A percentile compares a stretch with the other conserved stretches of the same genome.
phyloP scores from a whole-genome alignment of 306 rosid species.

The Glycine latifolia region DNA sequence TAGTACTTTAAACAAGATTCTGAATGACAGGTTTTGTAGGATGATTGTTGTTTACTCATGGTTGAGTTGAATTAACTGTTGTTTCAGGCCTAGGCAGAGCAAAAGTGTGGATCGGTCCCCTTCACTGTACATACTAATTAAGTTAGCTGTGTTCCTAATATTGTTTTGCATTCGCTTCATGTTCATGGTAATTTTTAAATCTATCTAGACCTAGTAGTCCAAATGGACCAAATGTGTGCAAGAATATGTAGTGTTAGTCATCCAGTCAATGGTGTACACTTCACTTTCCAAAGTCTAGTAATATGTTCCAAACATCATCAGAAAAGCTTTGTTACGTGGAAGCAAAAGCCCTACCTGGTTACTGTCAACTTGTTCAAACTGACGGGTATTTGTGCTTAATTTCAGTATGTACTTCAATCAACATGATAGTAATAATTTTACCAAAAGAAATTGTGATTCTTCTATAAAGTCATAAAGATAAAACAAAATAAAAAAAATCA shows the following conservation, averaged over 20 bases:
- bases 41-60: background rate
- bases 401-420: background rate
- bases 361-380: slow-evolving; percentile 6
- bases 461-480: background rate
- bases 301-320: background rate
- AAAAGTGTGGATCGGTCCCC: background rate
- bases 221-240: background rate
- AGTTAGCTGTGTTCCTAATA: background rate
- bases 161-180: background rate
- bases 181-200: background rate
- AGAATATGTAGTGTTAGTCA: background rate
- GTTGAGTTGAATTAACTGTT: slow-evolving; percentile 6
- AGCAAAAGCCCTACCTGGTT: background rate
- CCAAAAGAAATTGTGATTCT: background rate
- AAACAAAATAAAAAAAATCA: background rate
- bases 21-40: background rate
- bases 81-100: slow-evolving; percentile 14
- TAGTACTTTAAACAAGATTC: background rate
- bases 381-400: background rate
- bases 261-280: background rate
- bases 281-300: background rate
- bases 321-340: background rate
- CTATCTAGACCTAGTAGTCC: background rate
- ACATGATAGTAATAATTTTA: background rate
- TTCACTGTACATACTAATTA: background rate